Conservation (phyloP, 371 early-diverging fungal species). For the Mucor racemosus region DNA sequence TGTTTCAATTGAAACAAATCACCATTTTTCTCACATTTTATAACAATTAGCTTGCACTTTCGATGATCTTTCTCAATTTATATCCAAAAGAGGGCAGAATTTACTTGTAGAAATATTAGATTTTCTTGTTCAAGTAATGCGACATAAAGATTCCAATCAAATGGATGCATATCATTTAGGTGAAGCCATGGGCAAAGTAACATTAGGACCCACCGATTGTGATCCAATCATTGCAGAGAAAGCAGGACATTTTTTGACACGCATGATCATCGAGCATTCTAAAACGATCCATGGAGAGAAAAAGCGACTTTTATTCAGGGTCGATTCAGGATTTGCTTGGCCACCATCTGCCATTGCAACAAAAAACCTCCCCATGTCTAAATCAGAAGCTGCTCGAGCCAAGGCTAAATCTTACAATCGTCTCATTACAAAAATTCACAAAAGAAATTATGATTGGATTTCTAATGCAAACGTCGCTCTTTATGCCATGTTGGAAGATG, state of each 20-base stretch:
- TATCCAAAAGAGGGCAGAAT: constrained; percentile 30
- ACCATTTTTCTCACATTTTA: not conserved
- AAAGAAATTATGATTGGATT: constrained; percentile 32
- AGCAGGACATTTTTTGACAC: constrained; percentile 48
- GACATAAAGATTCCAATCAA: constrained; percentile 42
- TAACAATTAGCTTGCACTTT: constrained; percentile 14
- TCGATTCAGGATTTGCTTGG: constrained; percentile 31
- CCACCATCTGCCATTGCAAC: not conserved
- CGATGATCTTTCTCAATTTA: constrained; percentile 5
- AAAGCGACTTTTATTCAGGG: constrained; percentile 19
- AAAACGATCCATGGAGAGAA: constrained; percentile 35
- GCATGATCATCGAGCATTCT: constrained; percentile 55
- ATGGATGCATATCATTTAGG: constrained; percentile 51
- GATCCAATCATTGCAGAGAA: constrained; percentile 53
- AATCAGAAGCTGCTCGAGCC: constrained; percentile 41
- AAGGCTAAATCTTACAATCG: constrained; percentile 50
- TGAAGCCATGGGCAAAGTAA: constrained; percentile 55
- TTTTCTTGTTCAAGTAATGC: constrained; percentile 48
- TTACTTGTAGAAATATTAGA: constrained; percentile 46
- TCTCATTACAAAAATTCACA: constrained; percentile 34
- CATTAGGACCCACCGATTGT: constrained; percentile 50
- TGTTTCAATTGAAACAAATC: not conserved
- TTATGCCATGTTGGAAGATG: constrained; percentile 41
- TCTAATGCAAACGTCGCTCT: constrained; percentile 17
- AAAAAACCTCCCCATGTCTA: constrained; percentile 24